Evolutionary conservation across 2,329 filamentous ascomycete genomes (phyloP), one percentile per base, ranked within the genome.

Genomic region (Xylariales sp.): DNA sequence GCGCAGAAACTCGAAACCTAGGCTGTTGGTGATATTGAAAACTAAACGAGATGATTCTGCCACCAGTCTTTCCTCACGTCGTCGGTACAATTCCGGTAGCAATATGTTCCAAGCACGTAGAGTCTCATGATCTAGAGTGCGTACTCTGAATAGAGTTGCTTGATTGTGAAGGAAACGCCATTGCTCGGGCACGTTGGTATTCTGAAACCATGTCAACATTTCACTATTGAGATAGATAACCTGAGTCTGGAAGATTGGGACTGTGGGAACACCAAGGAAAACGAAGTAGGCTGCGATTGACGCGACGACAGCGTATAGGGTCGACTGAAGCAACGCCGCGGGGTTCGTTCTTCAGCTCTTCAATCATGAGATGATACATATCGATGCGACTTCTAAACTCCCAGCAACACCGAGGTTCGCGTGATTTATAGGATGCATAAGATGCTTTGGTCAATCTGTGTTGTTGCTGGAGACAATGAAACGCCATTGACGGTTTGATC

Each of bases 101-200:
- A 88, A 64, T 31, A 90, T 71, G 58, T 89, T 85, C 85, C 85
- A 90, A 31, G 81, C 83, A 53, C 85, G 85, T 3, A 90, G 62
- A 0, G 65, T 76, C 56, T 85, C 79, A 25, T 78, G 73, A 57
- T 89, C 85, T 0, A 73, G 63, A 0, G 84, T 88, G 3, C 60
- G 61, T 28, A 89, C 61, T 37, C 74, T 76, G 57, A 90, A 89
- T 0, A 85, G 81, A 12, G 82, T 82, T 2, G 86, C 78, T 62
- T 91, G 85, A 44, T 82, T 82, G 52, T 74, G 79, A 21, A 82
- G 69, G 55, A 88, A 88, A 0, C 84, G 85, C 61, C 81, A 86
- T 39, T 76, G 71, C 54, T 88, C 82, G 0, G 84, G 80, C 31
- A 77, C 65, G 42, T 78, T 74, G 31, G 84, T 60, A 55, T 88